Percentiles rank a stretch among this genome's conserved stretches.
These are phyloP conservation scores for Cutaneotrichosporon mucoides DNA, from an alignment of 1,284 basidiomycete species.

Conservation along the genomic window DNA sequence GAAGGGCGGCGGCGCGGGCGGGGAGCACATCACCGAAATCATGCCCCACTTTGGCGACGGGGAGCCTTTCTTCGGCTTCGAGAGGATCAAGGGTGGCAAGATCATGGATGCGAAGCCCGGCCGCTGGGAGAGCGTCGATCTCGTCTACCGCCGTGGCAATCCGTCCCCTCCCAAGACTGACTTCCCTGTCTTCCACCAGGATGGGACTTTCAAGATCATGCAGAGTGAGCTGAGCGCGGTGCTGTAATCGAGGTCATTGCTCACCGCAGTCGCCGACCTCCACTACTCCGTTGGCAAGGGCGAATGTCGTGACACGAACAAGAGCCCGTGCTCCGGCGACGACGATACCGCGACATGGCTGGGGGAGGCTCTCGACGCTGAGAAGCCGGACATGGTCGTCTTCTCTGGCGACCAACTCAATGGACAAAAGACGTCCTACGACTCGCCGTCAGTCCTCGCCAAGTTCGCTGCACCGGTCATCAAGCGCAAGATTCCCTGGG, in stretches of 20 bases:
- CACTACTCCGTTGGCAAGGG: conserved; percentile 76
- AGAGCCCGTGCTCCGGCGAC: conserved; percentile 58
- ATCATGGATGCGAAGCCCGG: conserved; percentile 50
- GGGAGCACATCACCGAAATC: conserved; percentile 73
- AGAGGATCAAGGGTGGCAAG: conserved; percentile 59
- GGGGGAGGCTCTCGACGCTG: conserved; percentile 65
- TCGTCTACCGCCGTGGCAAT: conserved; percentile 37
- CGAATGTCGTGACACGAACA: conserved; percentile 62
- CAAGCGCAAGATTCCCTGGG: conserved; percentile 75
- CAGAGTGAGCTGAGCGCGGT: conserved; percentile 52
- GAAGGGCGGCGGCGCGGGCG: conserved; percentile 2
- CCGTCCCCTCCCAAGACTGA: conserved; percentile 64
- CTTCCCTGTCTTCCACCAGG: conserved; percentile 70
- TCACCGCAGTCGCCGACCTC: conserved; percentile 65
- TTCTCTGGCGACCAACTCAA: conserved; percentile 79
- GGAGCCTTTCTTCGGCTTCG: conserved; percentile 76
- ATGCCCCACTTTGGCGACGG: conserved; percentile 78
- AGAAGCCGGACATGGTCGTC: conserved; percentile 85
- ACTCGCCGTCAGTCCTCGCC: conserved; percentile 74
- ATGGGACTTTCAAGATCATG: conserved; percentile 80
- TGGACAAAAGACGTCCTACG: conserved; percentile 83
- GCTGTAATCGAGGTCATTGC: too few relatives aligned
- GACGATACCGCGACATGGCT: conserved; percentile 68
- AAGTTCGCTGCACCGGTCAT: conserved; percentile 79
- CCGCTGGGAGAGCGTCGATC: conserved; percentile 41